Evolutionary conservation across 768 basidiomycete species (phyloP), one percentile per base, ranked within the genome.

Genomic region (Tricholoma hemisulphureum): DNA sequence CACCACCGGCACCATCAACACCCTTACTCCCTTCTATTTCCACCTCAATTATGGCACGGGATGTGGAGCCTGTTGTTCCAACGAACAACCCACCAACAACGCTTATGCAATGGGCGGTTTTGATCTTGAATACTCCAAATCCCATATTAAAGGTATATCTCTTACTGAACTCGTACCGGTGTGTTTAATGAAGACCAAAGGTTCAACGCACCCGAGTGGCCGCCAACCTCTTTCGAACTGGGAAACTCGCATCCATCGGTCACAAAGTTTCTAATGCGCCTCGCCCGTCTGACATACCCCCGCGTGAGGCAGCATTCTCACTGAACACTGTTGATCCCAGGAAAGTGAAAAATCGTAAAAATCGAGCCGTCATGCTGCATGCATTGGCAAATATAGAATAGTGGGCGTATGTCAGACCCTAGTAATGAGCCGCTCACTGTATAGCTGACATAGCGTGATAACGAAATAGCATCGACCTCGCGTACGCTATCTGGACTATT

Each of bases 351-450:
- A 85, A 75, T 57, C 73, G 85, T 45, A 86, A 84, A 70, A 89
- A 82, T 60, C 73, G 86, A 23, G 83, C 86, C 0, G 82, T 84
- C 11, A 90, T 92, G 87, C 71, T 93, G 7, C 91, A 92, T 70
- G 88, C 91, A 1, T 71, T 93, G 1, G 91, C 91, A 0, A 91
- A 91, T 66, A 91, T 94, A 53, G 91, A 93, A 63, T 90, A 91
- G 69, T 94, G 89, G 88, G 92, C 92, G 82, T 89, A 62, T 81
- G 88, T 85, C 11, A 20, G 23, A 45, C 13, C 1, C 14, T 24
- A 23, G 9, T 14, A 18, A 18, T 13, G 35, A 37, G 21, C 34
- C 10, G 14, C 5, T 28, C 31, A 43, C 11, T 43, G 2, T 32
- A 51, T 51, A 35, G 26, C 24, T 54, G 13, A 54, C 24, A 9